Percentiles rank a stretch among this genome's conserved stretches.
phyloP scores from a whole-genome alignment of 768 basidiomycete genomes.

The Hortiboletus flavorubellus region DNA sequence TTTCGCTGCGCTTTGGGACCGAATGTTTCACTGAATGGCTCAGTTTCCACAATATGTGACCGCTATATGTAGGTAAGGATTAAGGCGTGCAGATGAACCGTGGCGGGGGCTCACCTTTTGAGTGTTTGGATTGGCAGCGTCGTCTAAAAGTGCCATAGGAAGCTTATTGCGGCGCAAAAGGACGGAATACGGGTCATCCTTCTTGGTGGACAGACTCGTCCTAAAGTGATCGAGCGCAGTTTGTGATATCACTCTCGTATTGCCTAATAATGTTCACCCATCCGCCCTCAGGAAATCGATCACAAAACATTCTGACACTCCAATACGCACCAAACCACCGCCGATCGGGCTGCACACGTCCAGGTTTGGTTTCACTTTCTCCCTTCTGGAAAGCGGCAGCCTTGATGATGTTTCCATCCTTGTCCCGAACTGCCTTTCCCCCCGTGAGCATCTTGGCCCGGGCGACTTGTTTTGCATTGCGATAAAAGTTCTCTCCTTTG shows the following conservation, averaged over 20 bases:
- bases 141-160: conserved; percentile 94
- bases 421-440: conserved; percentile 87
- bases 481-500: conserved; percentile 98
- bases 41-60: conserved; percentile 92
- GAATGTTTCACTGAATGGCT: conserved; percentile 92
- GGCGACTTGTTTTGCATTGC: conserved; percentile 85
- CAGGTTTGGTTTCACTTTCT: conserved; percentile 87
- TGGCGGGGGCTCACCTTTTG: conserved; percentile 58
- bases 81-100: neutral
- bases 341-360: conserved; percentile 91
- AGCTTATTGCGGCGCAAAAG: conserved; percentile 92
- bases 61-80: conserved; percentile 45
- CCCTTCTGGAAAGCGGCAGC: conserved; percentile 95
- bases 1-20: conserved; percentile 96
- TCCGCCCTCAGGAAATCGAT: conserved; percentile 6
- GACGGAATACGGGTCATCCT: conserved; percentile 95
- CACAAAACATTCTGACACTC: neutral
- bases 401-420: conserved; percentile 87
- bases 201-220: conserved; percentile 77
- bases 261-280: conserved; percentile 50
- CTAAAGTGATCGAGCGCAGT: conserved; percentile 95
- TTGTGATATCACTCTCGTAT: conserved; percentile 98
- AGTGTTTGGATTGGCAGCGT: conserved; percentile 73
- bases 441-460: conserved; percentile 91
- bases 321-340: conserved; percentile 88